Evolutionary conservation across 148 eudicot species (phyloP), one percentile per base, ranked within the genome.

Genomic region (Arbutus unedo): DNA sequence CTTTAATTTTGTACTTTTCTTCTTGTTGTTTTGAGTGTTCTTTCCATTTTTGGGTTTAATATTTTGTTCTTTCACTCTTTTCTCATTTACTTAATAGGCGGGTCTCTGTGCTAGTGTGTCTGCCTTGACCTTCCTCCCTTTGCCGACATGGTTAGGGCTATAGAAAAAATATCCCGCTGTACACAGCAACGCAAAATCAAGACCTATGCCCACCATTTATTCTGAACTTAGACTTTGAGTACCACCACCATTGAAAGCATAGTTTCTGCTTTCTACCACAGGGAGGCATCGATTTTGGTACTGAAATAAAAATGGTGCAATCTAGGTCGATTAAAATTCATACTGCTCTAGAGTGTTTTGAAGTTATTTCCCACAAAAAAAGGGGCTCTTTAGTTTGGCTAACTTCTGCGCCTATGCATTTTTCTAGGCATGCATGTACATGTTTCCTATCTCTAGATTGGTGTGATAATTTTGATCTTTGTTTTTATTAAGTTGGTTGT

Each of bases 401-500:
- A 6, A 60, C 67, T 60, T 60, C 6, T 10, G 6, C n/a, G 31
- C 31, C 7, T 60, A 60, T 60, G 67, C 67, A 25, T 60, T 60
- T 60, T n/a, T 60, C 67, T 21, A 6, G 41, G 21, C 56, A 31
- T 25, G 60, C 47, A 6, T 53, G n/a, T 38, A 21, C 73, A 62
- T 62, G 8, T 31, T 78, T 78, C 56, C 55, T 47, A 48, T 50
- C 16, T 67, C 59, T 80, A 62, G 10, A 8, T 44, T 15, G 49
- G 50, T n/a, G 51, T 8, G 38, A 47, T 78, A 9, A 9, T n/a
- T 60, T 59, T 78, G 21, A 62, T 62, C 44, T 79, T 4, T 59
- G 74, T 21, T 80, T 54, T 8, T 72, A 66, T 60, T 4, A 3
- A 50, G 62, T 68, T 67, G 47, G 74, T 82, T 53, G 10, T 76